Conservation (phyloP, 345 rosid genomes). For the Fremontodendron californicum region DNA sequence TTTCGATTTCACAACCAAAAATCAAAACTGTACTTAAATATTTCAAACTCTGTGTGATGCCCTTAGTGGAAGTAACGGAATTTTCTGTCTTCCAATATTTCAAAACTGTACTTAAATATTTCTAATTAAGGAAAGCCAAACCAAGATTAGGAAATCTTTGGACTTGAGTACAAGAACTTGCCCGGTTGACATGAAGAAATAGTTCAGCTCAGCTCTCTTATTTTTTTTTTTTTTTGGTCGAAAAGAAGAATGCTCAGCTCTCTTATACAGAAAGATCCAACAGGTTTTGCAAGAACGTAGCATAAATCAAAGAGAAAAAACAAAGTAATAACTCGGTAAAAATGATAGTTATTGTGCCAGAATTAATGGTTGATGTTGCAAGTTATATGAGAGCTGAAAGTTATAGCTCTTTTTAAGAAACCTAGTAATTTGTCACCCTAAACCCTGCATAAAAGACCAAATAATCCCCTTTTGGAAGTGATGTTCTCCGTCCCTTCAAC, state of each 20-base stretch:
- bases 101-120: too few relatives aligned
- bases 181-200: background rate
- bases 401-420: background rate
- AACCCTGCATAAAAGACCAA: background rate
- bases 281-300: conserved; percentile 9
- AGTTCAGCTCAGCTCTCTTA: too few relatives aligned
- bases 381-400: background rate
- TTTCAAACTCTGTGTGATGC: too few relatives aligned
- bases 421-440: background rate
- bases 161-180: too few relatives aligned
- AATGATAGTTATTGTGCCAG: background rate
- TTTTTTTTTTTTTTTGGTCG: too few relatives aligned
- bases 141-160: too few relatives aligned
- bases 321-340: background rate
- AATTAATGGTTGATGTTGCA: background rate
- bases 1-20: too few relatives aligned
- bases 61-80: too few relatives aligned
- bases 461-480: background rate
- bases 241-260: too few relatives aligned
- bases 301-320: conserved; percentile 4
- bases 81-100: too few relatives aligned
- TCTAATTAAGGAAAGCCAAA: too few relatives aligned
- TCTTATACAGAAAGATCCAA: conserved; percentile 15
- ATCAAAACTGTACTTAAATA: too few relatives aligned
- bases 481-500: background rate